phyloP scores from a whole-genome alignment of 2,329 filamentous ascomycete genomes.

The Hymenoscyphus salicellus region DNA sequence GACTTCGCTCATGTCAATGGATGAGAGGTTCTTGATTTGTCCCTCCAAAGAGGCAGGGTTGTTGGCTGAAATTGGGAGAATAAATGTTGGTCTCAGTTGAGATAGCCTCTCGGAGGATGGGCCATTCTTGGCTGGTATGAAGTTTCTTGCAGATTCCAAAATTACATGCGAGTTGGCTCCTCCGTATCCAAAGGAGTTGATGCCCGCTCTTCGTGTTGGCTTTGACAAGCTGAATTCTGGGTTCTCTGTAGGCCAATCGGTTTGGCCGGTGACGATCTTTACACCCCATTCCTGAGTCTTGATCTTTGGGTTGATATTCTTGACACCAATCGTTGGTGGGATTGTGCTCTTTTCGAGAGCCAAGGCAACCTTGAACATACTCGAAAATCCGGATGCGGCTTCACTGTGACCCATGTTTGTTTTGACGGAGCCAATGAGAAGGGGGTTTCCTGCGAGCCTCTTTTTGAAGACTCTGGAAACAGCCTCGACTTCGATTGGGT shows the following conservation, averaged over 20 bases:
- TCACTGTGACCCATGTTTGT: slow-evolving; percentile 33
- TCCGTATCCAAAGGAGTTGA: slow-evolving; percentile 42
- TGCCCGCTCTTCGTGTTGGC: slow-evolving; percentile 14
- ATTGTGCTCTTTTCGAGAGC: slow-evolving; percentile 26
- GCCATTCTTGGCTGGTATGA: slow-evolving; percentile 1
- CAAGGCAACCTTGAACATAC: slow-evolving; percentile 30
- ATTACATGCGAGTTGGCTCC: slow-evolving; percentile 47
- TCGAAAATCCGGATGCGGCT: slow-evolving; percentile 25
- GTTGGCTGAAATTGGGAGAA: slow-evolving; percentile 17
- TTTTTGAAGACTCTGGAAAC: slow-evolving; percentile 8
- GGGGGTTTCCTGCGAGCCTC: slow-evolving; percentile 2
- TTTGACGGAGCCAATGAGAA: slow-evolving; percentile 26
- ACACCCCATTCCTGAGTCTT: slow-evolving; percentile 34
- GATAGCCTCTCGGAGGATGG: neutral
- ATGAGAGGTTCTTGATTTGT: slow-evolving; percentile 1
- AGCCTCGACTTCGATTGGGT: slow-evolving; percentile 21
- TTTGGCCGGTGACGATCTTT: slow-evolving; percentile 23
- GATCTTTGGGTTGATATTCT: slow-evolving; percentile 24
- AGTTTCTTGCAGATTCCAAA: slow-evolving; percentile 15
- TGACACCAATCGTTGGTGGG: slow-evolving; percentile 35
- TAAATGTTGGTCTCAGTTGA: neutral
- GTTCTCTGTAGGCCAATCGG: slow-evolving; percentile 11
- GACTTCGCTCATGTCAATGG: neutral
- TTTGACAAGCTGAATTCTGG: slow-evolving; percentile 2
- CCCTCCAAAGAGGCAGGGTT: slow-evolving; percentile 1